phyloP scores from a whole-genome alignment of 805 yeast genomes.

The Tetrapisispora arboricola region DNA sequence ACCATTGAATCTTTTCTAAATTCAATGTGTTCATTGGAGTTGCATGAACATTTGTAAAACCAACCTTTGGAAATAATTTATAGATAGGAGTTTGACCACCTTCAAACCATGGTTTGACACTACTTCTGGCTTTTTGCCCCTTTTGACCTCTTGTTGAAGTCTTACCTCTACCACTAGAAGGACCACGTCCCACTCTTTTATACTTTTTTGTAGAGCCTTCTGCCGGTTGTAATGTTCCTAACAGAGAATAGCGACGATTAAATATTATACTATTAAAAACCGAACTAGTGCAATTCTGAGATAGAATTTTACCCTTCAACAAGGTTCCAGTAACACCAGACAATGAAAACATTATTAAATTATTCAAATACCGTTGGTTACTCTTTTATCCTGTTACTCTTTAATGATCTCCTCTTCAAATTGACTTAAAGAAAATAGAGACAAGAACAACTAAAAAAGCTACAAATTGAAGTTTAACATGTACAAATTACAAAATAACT shows the following conservation, averaged over 20 bases:
- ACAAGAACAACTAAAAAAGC: too few relatives aligned
- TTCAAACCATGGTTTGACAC: slow-evolving; percentile 88
- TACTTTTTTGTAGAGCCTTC: slow-evolving; percentile 48
- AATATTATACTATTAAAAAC: background rate
- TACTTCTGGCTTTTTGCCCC: slow-evolving; percentile 95
- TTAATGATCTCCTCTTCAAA: too few relatives aligned
- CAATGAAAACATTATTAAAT: too few relatives aligned
- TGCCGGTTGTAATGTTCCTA: slow-evolving; percentile 50
- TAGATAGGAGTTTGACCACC: slow-evolving; percentile 97
- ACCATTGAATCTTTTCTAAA: slow-evolving; percentile 58
- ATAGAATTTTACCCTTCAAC: too few relatives aligned
- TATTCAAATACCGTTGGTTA: too few relatives aligned
- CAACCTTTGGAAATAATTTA: slow-evolving; percentile 77
- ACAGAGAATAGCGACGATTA: slow-evolving; percentile 34
- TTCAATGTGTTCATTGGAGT: slow-evolving; percentile 48
- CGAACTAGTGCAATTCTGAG: too few relatives aligned
- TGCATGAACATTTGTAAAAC: slow-evolving; percentile 62
- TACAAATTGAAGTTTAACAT: too few relatives aligned
- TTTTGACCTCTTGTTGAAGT: slow-evolving; percentile 96
- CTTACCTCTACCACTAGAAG: slow-evolving; percentile 85
- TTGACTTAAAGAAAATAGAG: too few relatives aligned
- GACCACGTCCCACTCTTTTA: slow-evolving; percentile 91
- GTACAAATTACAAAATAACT: too few relatives aligned
- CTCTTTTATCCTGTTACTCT: too few relatives aligned
- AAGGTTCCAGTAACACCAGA: too few relatives aligned